phyloP scores from a whole-genome alignment of 768 basidiomycete species.

The Plicaturopsis crispa region DNA sequence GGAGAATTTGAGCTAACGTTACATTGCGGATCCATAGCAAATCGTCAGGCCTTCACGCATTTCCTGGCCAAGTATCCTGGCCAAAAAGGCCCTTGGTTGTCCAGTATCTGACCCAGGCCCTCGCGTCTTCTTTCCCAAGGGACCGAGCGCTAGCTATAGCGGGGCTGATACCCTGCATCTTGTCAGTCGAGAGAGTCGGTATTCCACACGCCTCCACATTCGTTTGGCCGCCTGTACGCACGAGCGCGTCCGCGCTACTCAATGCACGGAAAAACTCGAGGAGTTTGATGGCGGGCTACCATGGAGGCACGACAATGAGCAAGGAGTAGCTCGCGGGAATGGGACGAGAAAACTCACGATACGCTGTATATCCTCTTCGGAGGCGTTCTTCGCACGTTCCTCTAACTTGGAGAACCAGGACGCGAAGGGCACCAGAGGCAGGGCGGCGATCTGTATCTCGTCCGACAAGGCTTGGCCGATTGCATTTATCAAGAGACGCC shows the following conservation, averaged over 20 bases:
- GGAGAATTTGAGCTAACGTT: too few species aligned
- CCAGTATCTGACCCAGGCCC: constrained; percentile 33
- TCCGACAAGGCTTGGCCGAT: constrained; percentile 14
- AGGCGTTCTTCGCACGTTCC: constrained; percentile 11
- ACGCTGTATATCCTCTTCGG: constrained; percentile 18
- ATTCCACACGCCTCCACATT: constrained; percentile 16
- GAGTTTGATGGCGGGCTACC: constrained; percentile 27
- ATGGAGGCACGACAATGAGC: not conserved
- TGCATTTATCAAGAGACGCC: constrained; percentile 17
- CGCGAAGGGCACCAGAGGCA: constrained; percentile 15
- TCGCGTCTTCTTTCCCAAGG: constrained; percentile 18
- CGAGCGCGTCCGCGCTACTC: constrained; percentile 11
- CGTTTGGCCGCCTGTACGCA: not conserved
- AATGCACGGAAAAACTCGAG: constrained; percentile 18
- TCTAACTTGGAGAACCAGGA: constrained; percentile 24
- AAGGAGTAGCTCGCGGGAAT: not conserved
- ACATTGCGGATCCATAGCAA: too few species aligned
- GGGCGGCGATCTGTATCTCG: constrained; percentile 8
- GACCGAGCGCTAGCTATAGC: constrained; percentile 22
- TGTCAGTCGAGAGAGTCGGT: constrained; percentile 18
- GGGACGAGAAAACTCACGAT: constrained; percentile 20
- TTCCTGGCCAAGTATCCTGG: too few species aligned
- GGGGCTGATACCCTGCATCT: constrained; percentile 21
- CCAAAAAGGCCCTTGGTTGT: constrained; percentile 6
- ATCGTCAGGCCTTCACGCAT: too few species aligned